Evolutionary conservation across 2,329 filamentous ascomycete species (phyloP).

Genomic region (Zymoseptoria brevis): DNA sequence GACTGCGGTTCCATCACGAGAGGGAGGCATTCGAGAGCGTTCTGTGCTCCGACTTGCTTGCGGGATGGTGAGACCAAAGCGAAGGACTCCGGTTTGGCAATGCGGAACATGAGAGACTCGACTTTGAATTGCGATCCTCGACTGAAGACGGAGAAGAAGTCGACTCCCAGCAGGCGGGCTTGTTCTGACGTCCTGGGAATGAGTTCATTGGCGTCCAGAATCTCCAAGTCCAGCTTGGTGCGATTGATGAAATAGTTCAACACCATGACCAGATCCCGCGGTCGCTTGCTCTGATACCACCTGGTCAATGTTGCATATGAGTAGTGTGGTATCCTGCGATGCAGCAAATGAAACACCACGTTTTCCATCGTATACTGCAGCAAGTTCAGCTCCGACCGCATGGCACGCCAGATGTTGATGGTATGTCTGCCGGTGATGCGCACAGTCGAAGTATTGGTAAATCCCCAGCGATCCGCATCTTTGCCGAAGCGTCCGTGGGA

Average conservation of each 20-base stretch:
- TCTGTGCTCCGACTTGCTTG: slow-evolving; percentile 88
- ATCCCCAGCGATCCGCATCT: slow-evolving; percentile 84
- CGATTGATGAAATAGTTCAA: slow-evolving; percentile 69
- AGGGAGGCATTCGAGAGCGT: slow-evolving; percentile 87
- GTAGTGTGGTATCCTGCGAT: slow-evolving; percentile 82
- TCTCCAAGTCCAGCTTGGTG: slow-evolving; percentile 76
- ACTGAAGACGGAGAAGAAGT: slow-evolving; percentile 94
- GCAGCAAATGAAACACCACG: slow-evolving; percentile 82
- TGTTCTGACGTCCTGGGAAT: slow-evolving; percentile 88
- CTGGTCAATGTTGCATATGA: slow-evolving; percentile 66
- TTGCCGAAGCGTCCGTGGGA: slow-evolving; percentile 79
- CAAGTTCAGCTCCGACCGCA: slow-evolving; percentile 85
- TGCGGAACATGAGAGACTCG: slow-evolving; percentile 96
- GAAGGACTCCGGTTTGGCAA: slow-evolving; percentile 94
- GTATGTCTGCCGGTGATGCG: slow-evolving; percentile 89
- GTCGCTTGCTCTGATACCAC: slow-evolving; percentile 68
- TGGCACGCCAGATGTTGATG: slow-evolving; percentile 95
- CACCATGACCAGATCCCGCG: slow-evolving; percentile 63
- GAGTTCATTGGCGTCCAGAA: slow-evolving; percentile 82
- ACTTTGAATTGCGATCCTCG: slow-evolving; percentile 97
- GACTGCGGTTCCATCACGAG: slow-evolving; percentile 97
- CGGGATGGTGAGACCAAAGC: slow-evolving; percentile 80
- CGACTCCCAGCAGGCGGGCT: slow-evolving; percentile 81
- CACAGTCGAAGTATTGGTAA: slow-evolving; percentile 86
- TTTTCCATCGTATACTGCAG: slow-evolving; percentile 96